Base-by-base conservation (phyloP, 805 yeast species). In the Candida cerambycidarum region DNA sequence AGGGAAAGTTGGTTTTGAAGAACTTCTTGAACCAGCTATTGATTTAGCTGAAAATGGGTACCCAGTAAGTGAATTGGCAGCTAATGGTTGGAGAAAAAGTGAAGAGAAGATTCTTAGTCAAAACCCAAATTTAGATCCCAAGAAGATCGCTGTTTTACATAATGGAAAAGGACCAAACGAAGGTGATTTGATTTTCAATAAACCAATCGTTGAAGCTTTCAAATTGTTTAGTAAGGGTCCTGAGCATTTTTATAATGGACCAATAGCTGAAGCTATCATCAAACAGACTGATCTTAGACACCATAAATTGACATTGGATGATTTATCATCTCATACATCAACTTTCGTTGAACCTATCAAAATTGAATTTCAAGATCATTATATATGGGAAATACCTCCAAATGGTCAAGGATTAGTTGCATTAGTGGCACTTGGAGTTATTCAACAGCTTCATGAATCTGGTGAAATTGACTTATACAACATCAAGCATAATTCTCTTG, bases 371-470 rank as follows among this genome's bases (percentile, higher is more conserved):
- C 65, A 75, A 36, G 85, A 77, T 9, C 55, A 62, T 37, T 73
- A 69, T 21, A 67, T 86, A 18, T 83, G 90, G 87, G 93, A 86
- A 58, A 80, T 85, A 48, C 93, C 95, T 9, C 95, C 95, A 11
- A 85, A 82, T 59, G 88, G 92, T 3, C 88, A 86, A 41, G 95
- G 95, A 7, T 61, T 86, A 11, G 85, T 86, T 34, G 93, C 90
- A 0, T 65, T 86, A 38, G 63, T 84, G 13, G 81, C 92, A 0
- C 61, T 85, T 38, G 93, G 92, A 0, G 68, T 83, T 33, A 73
- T 86, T 48, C 73, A 72, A 50, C 76, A 77, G 28, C 67, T 86
- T 45, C 78, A 78, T 24, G 64, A 63, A 13, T 45, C 55, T 13
- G 75, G 76, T 3, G 55, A 53, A 13, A 61, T 70, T 10, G 69